Base-by-base conservation (phyloP, 148 eudicot genomes). In the Oxyria digyna region DNA sequence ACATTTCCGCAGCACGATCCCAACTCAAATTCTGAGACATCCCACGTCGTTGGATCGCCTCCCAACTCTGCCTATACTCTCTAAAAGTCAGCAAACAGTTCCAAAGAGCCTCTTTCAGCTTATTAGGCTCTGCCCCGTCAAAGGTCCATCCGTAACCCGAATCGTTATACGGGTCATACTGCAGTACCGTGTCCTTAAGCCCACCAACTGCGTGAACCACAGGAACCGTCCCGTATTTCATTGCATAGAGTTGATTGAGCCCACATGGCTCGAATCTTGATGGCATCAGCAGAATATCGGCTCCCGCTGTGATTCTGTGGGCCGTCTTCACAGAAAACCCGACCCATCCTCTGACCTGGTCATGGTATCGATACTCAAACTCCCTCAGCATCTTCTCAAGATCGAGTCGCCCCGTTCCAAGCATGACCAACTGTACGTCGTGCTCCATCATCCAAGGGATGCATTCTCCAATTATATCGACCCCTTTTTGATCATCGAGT, bases 261-360 rank as follows among this genome's bases (percentile, higher is more conserved):
- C 97, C 99, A 77, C 97, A 95, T 6, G 99, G 99, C 76, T 95
- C 96, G n/a, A 95, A 95, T 67, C 99, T 82, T 0, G 99, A 95
- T 5, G 97, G 99, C 99, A 95, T 91, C 35, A 91, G 82, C 41
- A 95, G 69, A 52, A 95, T 87, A 77, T 95, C 99, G 0, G 85
- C 91, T 11, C 97, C 97, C 29, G 97, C 99, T 0, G 97, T 95
- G 69, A 95, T 95, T 7, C 97, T 77, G 62, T 95, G 97, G 32
- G 99, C 91, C 1, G 77, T 88, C 81, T 84, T 79, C 13, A 95
- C 97, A 0, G 99, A 95, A 70, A 95, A 91, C 0, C 99, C 97
- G 0, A 95, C 97, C 97, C 96, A 88, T n/a, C 99, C 96, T 43
- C 96, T 71, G 49, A 81, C 59, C 67, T 76, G 84, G 71, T 88